Percentiles rank a stretch among this genome's conserved stretches.
Evolutionary conservation across 352 stramenopile genomes (phyloP).

Genomic region (Pelagophyceae sp.): DNA sequence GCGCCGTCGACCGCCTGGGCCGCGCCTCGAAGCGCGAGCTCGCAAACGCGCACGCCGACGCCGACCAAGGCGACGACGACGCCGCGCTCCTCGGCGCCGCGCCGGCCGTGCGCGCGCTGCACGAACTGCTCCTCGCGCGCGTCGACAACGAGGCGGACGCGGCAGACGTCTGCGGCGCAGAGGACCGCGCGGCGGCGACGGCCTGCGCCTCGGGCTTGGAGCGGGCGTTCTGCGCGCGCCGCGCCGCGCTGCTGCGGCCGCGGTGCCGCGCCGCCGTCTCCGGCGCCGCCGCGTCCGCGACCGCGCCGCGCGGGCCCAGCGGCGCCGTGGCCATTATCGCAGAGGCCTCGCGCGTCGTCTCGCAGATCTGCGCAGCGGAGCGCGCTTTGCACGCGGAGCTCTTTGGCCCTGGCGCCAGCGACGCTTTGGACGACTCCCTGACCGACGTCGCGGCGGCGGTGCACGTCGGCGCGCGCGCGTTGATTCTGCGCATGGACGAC

Average conservation of each 20-base stretch:
- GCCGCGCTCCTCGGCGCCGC: too few relatives aligned
- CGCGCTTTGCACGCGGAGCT: not conserved
- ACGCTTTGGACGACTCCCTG: not conserved
- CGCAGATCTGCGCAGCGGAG: not conserved
- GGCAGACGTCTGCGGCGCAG: too few relatives aligned
- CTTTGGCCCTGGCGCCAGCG: not conserved
- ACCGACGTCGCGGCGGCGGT: not conserved
- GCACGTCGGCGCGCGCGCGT: not conserved
- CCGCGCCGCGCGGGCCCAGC: too few relatives aligned
- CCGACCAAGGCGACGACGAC: too few relatives aligned
- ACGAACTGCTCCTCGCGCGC: too few relatives aligned
- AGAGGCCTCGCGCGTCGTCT: not conserved
- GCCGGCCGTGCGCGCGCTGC: too few relatives aligned
- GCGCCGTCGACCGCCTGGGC: not conserved
- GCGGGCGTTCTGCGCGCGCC: too few relatives aligned
- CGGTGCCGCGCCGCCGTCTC: too few relatives aligned
- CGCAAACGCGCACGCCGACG: too few relatives aligned
- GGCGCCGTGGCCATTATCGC: not conserved
- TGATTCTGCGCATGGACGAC: not conserved
- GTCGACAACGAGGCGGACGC: too few relatives aligned
- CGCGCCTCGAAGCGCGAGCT: too few relatives aligned
- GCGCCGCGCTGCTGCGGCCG: too few relatives aligned
- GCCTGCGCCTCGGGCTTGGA: not conserved
- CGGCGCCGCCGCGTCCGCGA: not conserved
- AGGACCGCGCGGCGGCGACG: not conserved